Base-by-base conservation (phyloP, 2,329 filamentous ascomycete genomes). In the Aspergillus jensenii region DNA sequence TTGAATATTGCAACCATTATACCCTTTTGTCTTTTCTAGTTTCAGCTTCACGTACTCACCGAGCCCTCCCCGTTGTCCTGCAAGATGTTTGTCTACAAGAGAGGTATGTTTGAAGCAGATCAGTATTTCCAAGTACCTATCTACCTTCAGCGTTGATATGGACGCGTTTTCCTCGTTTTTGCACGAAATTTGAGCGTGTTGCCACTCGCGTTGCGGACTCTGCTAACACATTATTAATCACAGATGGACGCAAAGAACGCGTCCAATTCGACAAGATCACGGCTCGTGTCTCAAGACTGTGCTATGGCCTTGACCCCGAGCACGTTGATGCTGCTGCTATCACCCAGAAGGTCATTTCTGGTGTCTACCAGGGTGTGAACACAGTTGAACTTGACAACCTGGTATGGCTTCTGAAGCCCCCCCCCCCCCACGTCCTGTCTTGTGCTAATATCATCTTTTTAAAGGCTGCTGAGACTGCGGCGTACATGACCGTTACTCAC, bases 191-290 rank as follows among this genome's bases (percentile, higher is more conserved):
- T 21, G n/a, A 41, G 4, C 40, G 25, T 35, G 45, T 68, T 63
- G 65, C 62, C 67, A 66, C 64, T 49, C 43, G 21, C 44, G 43
- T n/a, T 25, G 14, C 17, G 23, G 56, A 43, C 25, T 50, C 44
- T 57, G 58, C 67, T 72, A 59, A 71, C 59, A 33, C 27, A 47
- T 48, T 45, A 58, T 40, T 44, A 53, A 55, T 59, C 46, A 39
- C 68, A 98, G 95, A 99, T 85, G 93, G 93, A 81, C 95, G 95
- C 84, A 96, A 98, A 83, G 95, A 99, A 85, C 95, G 95, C 78
- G 95, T 99, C 65, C 95, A 99, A 78, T 99, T 99, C 82, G 95
- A 99, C 85, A 99, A 99, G 83, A 99, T 99, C 86, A 98, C 95
- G 72, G 95, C 95, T 71, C 92, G 95, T 79, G 95, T 99, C 67